Evolutionary conservation across 805 yeast species (phyloP).

Genomic region (Teunomyces aglyptinius): DNA sequence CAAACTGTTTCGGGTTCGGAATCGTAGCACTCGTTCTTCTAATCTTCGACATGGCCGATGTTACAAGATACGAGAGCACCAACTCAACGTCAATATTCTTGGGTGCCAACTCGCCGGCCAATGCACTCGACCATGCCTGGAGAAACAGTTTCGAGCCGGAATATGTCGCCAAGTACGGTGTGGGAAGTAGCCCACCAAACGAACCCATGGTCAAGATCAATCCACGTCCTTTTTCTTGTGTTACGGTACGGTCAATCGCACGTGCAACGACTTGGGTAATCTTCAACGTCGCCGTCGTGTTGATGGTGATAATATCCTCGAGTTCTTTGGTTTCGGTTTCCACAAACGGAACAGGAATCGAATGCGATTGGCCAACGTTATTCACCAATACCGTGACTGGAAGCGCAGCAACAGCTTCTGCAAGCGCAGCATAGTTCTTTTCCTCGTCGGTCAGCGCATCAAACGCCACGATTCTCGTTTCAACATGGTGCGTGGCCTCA

Average conservation of each 20-base stretch:
- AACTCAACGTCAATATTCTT: slow-evolving; percentile 81
- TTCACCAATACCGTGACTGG: slow-evolving; percentile 78
- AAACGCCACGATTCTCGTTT: slow-evolving; percentile 67
- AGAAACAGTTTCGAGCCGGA: slow-evolving; percentile 95
- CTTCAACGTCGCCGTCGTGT: slow-evolving; percentile 78
- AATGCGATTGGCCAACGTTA: slow-evolving; percentile 93
- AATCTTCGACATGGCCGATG: slow-evolving; percentile 94
- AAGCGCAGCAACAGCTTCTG: slow-evolving; percentile 45
- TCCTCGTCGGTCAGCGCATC: slow-evolving; percentile 70
- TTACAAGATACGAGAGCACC: slow-evolving; percentile 82
- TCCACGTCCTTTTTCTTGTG: slow-evolving; percentile 50
- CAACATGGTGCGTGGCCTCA: slow-evolving; percentile 53
- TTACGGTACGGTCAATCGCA: slow-evolving; percentile 54
- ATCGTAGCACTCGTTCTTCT: slow-evolving; percentile 69
- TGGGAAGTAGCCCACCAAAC: slow-evolving; percentile 90
- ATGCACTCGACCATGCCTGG: slow-evolving; percentile 87
- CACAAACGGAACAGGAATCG: slow-evolving; percentile 89
- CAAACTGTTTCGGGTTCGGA: slow-evolving; percentile 83
- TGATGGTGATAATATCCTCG: slow-evolving; percentile 77
- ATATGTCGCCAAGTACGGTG: slow-evolving; percentile 89
- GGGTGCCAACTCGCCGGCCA: slow-evolving; percentile 77
- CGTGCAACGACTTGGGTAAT: slow-evolving; percentile 83
- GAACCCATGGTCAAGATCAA: slow-evolving; percentile 94
- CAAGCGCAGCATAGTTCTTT: slow-evolving; percentile 54
- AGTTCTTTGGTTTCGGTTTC: slow-evolving; percentile 78